Conservation (phyloP, 2,329 filamentous ascomycete species). For the Teratosphaeriaceae sp. region DNA sequence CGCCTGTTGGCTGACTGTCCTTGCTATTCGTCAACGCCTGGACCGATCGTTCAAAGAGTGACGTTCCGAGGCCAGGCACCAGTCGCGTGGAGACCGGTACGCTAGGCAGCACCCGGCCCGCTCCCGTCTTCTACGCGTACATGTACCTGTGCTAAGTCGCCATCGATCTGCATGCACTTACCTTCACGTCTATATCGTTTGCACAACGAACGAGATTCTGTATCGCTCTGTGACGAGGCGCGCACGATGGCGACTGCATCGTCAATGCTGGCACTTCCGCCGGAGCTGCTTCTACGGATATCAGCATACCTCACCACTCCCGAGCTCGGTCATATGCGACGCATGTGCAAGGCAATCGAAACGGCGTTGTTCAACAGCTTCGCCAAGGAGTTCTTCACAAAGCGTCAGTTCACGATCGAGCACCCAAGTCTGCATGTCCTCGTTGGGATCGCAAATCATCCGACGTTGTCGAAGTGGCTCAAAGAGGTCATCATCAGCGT, state of each 20-base stretch:
- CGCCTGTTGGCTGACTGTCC: background rate
- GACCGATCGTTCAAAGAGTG: too few relatives aligned
- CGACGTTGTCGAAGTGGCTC: slow-evolving; percentile 33
- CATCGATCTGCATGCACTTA: too few relatives aligned
- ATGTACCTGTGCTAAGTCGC: too few relatives aligned
- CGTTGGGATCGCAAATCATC: slow-evolving; percentile 35
- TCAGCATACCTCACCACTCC: slow-evolving; percentile 47
- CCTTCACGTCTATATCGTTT: too few relatives aligned
- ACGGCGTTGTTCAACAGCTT: slow-evolving; percentile 50
- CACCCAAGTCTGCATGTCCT: slow-evolving; percentile 51
- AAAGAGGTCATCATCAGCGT: slow-evolving; percentile 47
- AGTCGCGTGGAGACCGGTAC: too few relatives aligned
- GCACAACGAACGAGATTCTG: too few relatives aligned
- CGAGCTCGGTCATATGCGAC: slow-evolving; percentile 49
- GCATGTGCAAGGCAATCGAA: slow-evolving; percentile 51
- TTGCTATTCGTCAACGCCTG: too few relatives aligned
- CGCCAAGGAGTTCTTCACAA: slow-evolving; percentile 56
- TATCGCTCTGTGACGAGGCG: too few relatives aligned
- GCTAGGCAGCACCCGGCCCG: too few relatives aligned
- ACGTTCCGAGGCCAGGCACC: too few relatives aligned
- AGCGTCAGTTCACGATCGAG: slow-evolving; percentile 59
- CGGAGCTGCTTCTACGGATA: slow-evolving; percentile 54
- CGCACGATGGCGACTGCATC: slow-evolving; percentile 4
- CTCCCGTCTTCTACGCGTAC: too few relatives aligned
- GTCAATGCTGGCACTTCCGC: slow-evolving; percentile 37